Evolutionary conservation across 2,329 filamentous ascomycete species (phyloP).

Genomic region (Aschersonia sp.): DNA sequence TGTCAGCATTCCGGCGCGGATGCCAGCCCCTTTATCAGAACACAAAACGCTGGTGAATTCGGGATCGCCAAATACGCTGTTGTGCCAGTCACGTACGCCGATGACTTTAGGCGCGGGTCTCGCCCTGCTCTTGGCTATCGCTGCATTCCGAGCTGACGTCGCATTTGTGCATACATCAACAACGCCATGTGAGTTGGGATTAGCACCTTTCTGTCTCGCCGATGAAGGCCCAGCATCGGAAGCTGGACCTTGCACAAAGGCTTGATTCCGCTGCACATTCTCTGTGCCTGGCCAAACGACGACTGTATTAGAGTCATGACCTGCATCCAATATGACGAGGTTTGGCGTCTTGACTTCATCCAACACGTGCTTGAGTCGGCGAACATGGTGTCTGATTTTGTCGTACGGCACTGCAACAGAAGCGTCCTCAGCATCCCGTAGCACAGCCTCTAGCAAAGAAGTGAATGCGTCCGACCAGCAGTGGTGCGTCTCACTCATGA

Average conservation of each 20-base stretch:
- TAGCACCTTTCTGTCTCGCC: background rate
- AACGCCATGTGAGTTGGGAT: background rate
- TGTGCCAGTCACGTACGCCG: slow-evolving; percentile 40
- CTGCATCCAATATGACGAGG: slow-evolving; percentile 39
- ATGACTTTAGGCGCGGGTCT: background rate
- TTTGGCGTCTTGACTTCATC: slow-evolving; percentile 36
- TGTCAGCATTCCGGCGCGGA: slow-evolving; percentile 30
- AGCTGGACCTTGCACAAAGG: background rate
- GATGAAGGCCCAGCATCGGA: too few species aligned
- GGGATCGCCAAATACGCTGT: slow-evolving; percentile 45
- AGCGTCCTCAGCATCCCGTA: slow-evolving; percentile 47
- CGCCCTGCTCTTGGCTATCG: too few species aligned
- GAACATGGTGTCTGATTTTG: slow-evolving; percentile 35
- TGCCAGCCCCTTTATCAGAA: slow-evolving; percentile 25
- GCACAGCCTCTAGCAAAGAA: slow-evolving; percentile 36
- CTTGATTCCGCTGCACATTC: background rate
- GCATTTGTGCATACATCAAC: too few species aligned
- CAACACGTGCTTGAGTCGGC: slow-evolving; percentile 31
- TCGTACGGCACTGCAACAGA: slow-evolving; percentile 42
- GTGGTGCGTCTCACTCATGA: slow-evolving; percentile 5
- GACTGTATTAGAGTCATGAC: slow-evolving; percentile 34
- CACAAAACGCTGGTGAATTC: slow-evolving; percentile 36
- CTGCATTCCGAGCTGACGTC: too few species aligned
- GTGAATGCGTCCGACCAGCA: slow-evolving; percentile 45
- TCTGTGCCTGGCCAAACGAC: slow-evolving; percentile 12